Percentiles rank a stretch among this genome's conserved stretches.
Evolutionary conservation across 108 stramenopile species (phyloP).

Genomic region (Pseudonitzschia pungens): DNA sequence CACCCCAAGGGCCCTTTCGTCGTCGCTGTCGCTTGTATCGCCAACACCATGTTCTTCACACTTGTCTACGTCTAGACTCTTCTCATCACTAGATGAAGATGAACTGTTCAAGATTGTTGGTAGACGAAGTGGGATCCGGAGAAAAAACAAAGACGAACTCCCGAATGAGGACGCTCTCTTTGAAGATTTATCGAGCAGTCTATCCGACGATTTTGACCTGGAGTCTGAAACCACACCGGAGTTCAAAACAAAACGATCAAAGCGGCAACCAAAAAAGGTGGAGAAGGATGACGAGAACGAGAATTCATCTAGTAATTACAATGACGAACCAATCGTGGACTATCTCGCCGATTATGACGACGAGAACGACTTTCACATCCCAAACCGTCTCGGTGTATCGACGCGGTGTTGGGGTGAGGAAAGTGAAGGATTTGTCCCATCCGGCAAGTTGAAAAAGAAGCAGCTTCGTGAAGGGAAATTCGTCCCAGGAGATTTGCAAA

Average conservation of each 20-base stretch:
- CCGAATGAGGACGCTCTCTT: constrained; percentile 26
- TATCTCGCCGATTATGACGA: constrained; percentile 62
- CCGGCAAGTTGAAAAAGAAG: constrained; percentile 71
- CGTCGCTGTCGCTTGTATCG: not conserved
- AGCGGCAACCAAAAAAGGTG: constrained; percentile 26
- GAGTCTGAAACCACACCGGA: constrained; percentile 37
- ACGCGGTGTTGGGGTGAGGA: constrained; percentile 69
- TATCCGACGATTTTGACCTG: constrained; percentile 14
- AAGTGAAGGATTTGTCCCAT: constrained; percentile 54
- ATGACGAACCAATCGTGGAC: constrained; percentile 43
- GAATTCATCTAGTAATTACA: not conserved
- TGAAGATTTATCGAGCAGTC: not conserved
- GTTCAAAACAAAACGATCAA: constrained; percentile 42
- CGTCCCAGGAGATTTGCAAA: constrained; percentile 64
- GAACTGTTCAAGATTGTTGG: constrained; percentile 55
- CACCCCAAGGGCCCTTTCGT: not conserved
- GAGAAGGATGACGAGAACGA: constrained; percentile 27
- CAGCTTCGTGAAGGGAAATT: constrained; percentile 65
- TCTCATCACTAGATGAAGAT: constrained; percentile 38
- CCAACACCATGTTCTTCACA: not conserved
- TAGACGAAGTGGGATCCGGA: constrained; percentile 45
- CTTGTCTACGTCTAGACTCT: not conserved
- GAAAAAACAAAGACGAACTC: constrained; percentile 42
- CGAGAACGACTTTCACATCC: constrained; percentile 87
- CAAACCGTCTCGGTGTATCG: constrained; percentile 82